Conservation (phyloP, 2,329 filamentous ascomycete species). For the Hirsutella minnesotensis region DNA sequence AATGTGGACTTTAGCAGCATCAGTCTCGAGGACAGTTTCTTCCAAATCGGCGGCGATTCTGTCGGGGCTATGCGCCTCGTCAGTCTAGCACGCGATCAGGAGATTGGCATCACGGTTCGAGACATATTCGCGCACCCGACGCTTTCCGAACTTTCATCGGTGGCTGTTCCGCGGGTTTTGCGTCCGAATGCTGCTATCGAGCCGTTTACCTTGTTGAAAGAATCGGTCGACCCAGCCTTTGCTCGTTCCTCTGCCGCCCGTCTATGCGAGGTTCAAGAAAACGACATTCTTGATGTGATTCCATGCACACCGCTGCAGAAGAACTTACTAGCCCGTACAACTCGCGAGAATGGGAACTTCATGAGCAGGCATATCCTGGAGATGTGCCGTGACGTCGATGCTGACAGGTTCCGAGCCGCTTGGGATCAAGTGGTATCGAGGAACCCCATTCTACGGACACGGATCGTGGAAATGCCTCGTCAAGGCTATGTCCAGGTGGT, state of each 20-base stretch:
- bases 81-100: constrained; percentile 20
- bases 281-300: constrained; percentile 1
- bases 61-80: constrained; percentile 21
- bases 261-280: background rate
- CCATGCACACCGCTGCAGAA: constrained; percentile 4
- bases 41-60: constrained; percentile 6
- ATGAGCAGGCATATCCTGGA: background rate
- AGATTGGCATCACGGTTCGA: constrained; percentile 25
- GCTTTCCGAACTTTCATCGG: background rate
- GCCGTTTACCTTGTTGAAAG: background rate
- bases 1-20: constrained; percentile 3
- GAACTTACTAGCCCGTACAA: constrained; percentile 2
- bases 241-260: background rate
- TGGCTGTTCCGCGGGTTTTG: background rate
- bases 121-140: constrained; percentile 19
- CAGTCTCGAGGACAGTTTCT: constrained; percentile 4
- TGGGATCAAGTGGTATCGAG: background rate
- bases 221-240: background rate
- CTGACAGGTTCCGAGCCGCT: background rate
- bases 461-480: background rate
- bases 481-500: background rate
- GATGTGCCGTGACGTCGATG: background rate
- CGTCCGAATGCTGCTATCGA: background rate
- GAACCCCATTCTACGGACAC: background rate
- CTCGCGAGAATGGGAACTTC: background rate